Evolutionary conservation across 495 filamentous ascomycete species (phyloP), one percentile per base, ranked within the genome.

Genomic region (Podospora appendiculata): DNA sequence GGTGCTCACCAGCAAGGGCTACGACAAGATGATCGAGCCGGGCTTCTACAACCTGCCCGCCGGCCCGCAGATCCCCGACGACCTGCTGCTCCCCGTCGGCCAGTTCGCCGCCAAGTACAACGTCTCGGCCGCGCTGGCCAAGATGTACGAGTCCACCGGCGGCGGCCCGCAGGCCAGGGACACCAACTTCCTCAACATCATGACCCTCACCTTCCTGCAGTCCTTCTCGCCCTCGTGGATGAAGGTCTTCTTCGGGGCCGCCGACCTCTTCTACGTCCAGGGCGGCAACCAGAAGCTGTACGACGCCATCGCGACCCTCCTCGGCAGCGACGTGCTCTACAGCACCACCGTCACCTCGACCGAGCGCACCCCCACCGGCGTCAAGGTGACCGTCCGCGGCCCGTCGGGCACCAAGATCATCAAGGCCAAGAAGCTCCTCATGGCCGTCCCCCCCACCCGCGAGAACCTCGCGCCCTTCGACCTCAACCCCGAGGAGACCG

Each of bases 71-170:
- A 62, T 79, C 40, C 76, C 75, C 12, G 67, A 59, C 4, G 74
- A 77, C 33, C 62, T 79, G 13, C 69, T 79, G 11, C 59, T 76
- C 13, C 69, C 72, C 3, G 77, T 72, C 51, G 63, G 64, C 9
- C 56, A 78, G 17, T 77, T 79, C 50, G 58, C 70, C 34, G 64
- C 53, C 32, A 76, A 76, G 58, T 65, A 65, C 55, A 41, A 54
- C 48, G 36, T 65, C 34, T n/a, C 47, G 17, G 55, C 50, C 34
- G 51, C 51, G 36, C 57, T 57, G 68, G 65, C 50, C 42, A 52
- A 49, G 47, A 54, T 65, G 35, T 62, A 71, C 32, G 69, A 64
- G 41, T 69, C 69, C 38, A 64, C 72, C 3, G 73, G 71, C 41
- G 66, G 74, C 50, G 67, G 74, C 47, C 56, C 62, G 35, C 61